Evolutionary conservation across 2,329 filamentous ascomycete species (phyloP), one percentile per base, ranked within the genome.

Genomic region (Thelonectria blattea): DNA sequence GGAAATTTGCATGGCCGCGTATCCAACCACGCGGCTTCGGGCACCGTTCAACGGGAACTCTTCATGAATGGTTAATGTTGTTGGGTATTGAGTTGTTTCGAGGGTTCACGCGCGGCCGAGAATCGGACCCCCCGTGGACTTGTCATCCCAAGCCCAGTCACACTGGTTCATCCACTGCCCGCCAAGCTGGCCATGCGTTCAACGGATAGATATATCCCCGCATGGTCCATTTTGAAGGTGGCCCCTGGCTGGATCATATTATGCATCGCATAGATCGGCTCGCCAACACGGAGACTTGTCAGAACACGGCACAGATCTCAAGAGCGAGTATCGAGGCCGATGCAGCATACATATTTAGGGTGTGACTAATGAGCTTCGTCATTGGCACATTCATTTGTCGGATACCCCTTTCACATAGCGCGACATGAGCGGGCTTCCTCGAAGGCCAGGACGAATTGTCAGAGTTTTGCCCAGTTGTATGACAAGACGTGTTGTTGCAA

Each of bases 181-280:
- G 49, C 17, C 12, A 37, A 64, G 49, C 49, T 52, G 41, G 54
- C 43, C 30, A 45, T 60, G 60, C 58, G 59, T 30, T 30, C 48
- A 61, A 68, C 56, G 57, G 68, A 64, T 68, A 70, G 66, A 70
- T 68, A 67, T 70, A 68, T 69, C 66, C 55, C 64, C 61, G 65
- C 58, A 62, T 59, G 56, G 55, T 54, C 51, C 55, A 58, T 24
- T 55, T 62, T 54, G 52, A 59, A 34, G 54, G 63, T 49, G 64
- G 48, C 56, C 34, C 47, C 47, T 41, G 9, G 51, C 34, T 14
- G 34, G 34, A 37, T 37, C 27, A 37, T 43, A 48, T 30, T 27
- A 55, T 51, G 39, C 42, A 55, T 22, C 17, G 15, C 20, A 18
- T n/a, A 22, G 32, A 57, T 32, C 54, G 42, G 41, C 15, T 51